Conservation (phyloP, 306 rosid species). For the Cyamopsis tetragonoloba region DNA sequence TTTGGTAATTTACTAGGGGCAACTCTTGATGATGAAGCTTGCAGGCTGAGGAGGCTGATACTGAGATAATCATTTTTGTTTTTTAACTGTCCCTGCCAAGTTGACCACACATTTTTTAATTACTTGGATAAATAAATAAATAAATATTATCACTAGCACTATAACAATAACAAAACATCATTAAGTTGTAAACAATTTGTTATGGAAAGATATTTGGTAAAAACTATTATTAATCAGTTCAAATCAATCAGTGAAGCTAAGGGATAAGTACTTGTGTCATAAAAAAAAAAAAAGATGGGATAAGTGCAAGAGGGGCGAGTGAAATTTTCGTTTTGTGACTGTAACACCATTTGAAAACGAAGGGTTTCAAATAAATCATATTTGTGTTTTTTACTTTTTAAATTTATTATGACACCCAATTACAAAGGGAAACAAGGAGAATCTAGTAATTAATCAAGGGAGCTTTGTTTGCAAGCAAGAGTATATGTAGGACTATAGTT, state of each 20-base stretch:
- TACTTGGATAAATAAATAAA: too few relatives aligned
- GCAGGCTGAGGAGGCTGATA: conserved; percentile 37
- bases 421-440: background rate
- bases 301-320: background rate
- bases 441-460: background rate
- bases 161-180: too few relatives aligned
- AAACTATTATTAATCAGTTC: background rate
- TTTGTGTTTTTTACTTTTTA: too few relatives aligned
- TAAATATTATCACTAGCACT: too few relatives aligned
- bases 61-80: conserved; percentile 26
- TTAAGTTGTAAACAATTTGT: conserved; percentile 20
- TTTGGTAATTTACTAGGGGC: conserved; percentile 46
- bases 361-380: too few relatives aligned
- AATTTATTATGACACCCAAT: background rate
- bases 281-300: too few relatives aligned
- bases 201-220: background rate
- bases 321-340: background rate
- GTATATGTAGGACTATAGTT: background rate
- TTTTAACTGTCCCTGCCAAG: conserved; percentile 37
- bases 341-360: too few relatives aligned
- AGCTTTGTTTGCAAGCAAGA: conserved; percentile 3
- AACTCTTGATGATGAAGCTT: conserved; percentile 47
- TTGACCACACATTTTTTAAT: conserved; percentile 27
- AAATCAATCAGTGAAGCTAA: background rate
- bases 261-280: too few relatives aligned